Conservation (phyloP, 495 filamentous ascomycete species). For the Chaetomium cochliodes region DNA sequence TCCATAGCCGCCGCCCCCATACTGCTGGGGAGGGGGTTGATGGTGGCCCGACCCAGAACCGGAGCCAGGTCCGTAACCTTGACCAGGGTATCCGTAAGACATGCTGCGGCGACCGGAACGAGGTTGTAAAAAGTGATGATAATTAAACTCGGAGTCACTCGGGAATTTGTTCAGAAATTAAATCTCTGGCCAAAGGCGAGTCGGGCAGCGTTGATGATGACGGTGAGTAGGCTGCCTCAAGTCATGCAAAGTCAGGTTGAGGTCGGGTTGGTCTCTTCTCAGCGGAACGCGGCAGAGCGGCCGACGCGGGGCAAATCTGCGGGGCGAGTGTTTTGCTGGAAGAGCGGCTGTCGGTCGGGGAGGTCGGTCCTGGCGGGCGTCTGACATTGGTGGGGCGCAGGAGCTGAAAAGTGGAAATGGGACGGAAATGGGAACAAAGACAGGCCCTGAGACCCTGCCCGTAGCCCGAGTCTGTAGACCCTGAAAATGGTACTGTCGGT, state of each 20-base stretch:
- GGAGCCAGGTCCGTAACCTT: constrained; percentile 32
- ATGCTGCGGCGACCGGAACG: constrained; percentile 6
- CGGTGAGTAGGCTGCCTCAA: too few species aligned
- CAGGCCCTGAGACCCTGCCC: neutral
- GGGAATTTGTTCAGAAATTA: too few species aligned
- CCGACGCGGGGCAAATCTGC: neutral
- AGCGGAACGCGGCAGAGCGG: neutral
- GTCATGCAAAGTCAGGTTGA: too few species aligned
- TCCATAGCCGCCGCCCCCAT: constrained; percentile 20
- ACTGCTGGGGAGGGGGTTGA: constrained; percentile 21
- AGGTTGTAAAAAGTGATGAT: neutral
- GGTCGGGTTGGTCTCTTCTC: neutral
- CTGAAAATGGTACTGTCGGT: neutral
- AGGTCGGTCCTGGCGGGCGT: neutral
- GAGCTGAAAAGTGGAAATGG: neutral
- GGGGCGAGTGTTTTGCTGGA: neutral
- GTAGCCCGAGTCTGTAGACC: too few species aligned
- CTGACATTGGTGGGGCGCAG: constrained; percentile 15
- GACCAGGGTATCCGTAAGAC: constrained; percentile 39
- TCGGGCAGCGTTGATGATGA: neutral
- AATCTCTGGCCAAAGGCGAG: too few species aligned
- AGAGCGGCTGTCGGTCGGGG: neutral
- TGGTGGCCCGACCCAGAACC: constrained; percentile 17
- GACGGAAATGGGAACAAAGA: neutral
- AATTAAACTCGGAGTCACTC: neutral